phyloP scores from a whole-genome alignment of 108 stramenopile genomes.

The Cyclotella cryptica region DNA sequence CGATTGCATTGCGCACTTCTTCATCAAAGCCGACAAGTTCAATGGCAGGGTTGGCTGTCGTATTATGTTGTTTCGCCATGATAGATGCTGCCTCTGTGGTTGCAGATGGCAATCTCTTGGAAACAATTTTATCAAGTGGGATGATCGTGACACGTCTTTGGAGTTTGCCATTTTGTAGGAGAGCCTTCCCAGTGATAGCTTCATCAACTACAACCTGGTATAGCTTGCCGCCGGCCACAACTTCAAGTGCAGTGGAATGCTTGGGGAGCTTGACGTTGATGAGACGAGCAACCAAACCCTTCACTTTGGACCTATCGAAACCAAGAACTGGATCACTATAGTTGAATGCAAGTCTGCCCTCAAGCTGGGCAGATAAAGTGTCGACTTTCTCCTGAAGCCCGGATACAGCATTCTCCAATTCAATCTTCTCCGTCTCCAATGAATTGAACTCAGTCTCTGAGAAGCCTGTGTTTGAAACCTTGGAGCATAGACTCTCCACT shows the following conservation, averaged over 20 bases:
- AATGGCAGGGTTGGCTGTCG: conserved; percentile 88
- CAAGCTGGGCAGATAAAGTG: conserved; percentile 83
- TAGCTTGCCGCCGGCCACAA: conserved; percentile 94
- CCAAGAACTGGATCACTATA: conserved; percentile 92
- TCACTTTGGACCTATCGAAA: conserved; percentile 94
- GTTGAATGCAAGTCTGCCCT: conserved; percentile 90
- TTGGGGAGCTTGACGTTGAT: conserved; percentile 79
- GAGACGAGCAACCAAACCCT: conserved; percentile 94
- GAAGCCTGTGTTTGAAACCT: conserved; percentile 62
- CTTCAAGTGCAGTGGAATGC: conserved; percentile 95
- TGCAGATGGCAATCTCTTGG: conserved; percentile 60
- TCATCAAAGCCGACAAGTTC: conserved; percentile 97
- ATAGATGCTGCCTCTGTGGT: conserved; percentile 57
- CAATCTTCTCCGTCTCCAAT: conserved; percentile 74
- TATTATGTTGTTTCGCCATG: conserved; percentile 78
- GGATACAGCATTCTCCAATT: conserved; percentile 62
- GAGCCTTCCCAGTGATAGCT: conserved; percentile 94
- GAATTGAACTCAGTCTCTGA: conserved; percentile 63
- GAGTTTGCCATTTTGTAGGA: conserved; percentile 93
- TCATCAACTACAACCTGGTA: conserved; percentile 98
- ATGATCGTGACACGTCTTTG: conserved; percentile 96
- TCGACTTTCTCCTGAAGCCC: conserved; percentile 73
- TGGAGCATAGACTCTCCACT: conserved; percentile 49
- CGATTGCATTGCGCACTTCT: conserved; percentile 93
- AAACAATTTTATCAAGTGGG: conserved; percentile 94